Evolutionary conservation across 2,329 filamentous ascomycete species (phyloP).

Genomic region (Orbilia oligospora): DNA sequence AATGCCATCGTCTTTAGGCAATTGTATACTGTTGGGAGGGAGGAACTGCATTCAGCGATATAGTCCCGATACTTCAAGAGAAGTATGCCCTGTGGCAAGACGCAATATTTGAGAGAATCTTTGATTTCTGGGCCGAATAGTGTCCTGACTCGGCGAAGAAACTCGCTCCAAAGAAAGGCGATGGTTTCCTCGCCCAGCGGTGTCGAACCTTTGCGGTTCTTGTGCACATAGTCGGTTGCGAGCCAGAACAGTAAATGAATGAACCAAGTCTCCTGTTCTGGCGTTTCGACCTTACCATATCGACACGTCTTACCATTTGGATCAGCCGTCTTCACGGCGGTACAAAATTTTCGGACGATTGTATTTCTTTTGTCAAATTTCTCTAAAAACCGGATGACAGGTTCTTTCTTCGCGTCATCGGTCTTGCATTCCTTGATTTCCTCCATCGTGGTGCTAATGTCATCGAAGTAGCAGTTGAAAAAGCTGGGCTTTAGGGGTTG

Average conservation of each 20-base stretch:
- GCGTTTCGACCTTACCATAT: not conserved
- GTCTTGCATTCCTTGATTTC: not conserved
- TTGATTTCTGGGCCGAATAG: conserved; percentile 1
- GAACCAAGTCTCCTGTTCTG: not conserved
- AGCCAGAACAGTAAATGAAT: conserved; percentile 33
- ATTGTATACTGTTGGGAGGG: not conserved
- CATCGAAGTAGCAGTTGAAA: conserved; percentile 23
- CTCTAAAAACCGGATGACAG: conserved; percentile 3
- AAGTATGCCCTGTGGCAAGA: not conserved
- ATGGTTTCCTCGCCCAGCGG: not conserved
- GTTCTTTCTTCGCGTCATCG: too few relatives aligned
- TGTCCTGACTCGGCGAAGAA: not conserved
- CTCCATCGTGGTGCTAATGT: not conserved
- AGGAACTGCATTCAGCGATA: not conserved
- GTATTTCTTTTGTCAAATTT: conserved; percentile 5
- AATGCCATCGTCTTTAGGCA: not conserved
- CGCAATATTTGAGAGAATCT: not conserved
- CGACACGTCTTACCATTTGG: not conserved
- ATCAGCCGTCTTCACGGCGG: not conserved
- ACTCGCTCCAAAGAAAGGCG: not conserved
- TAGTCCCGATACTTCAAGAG: conserved; percentile 24
- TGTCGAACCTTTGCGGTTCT: not conserved
- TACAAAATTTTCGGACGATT: conserved; percentile 20
- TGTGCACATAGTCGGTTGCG: conserved; percentile 28
- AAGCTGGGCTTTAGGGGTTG: not conserved